phyloP scores from a whole-genome alignment of 371 early-diverging fungal species.

The Rhizomucor pusillus region DNA sequence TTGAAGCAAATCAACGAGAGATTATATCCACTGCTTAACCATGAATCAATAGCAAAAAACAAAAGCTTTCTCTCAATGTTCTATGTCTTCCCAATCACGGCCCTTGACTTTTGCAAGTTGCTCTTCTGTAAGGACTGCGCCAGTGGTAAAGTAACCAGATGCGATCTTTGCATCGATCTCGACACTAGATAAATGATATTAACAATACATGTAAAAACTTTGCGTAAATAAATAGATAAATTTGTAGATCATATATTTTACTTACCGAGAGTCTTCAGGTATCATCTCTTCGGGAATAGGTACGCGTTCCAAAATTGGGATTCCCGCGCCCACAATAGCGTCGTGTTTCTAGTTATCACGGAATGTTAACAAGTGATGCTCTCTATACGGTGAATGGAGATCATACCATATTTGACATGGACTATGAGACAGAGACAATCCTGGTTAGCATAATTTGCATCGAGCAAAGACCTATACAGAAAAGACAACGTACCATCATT shows the following conservation, averaged over 20 bases:
- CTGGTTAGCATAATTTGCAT: background rate
- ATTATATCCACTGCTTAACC: background rate
- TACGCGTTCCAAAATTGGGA: conserved; percentile 86
- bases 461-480: background rate
- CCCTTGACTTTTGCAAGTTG: conserved; percentile 72
- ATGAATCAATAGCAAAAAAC: background rate
- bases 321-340: conserved; percentile 90
- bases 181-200: conserved; percentile 48
- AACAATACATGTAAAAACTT: background rate
- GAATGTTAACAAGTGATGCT: background rate
- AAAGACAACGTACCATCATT: conserved; percentile 62
- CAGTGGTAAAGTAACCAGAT: conserved; percentile 87
- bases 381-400: background rate
- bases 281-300: conserved; percentile 89
- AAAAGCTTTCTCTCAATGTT: conserved; percentile 35
- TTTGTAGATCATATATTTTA: background rate
- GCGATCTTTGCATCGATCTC: conserved; percentile 98
- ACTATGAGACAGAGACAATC: conserved; percentile 28
- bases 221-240: conserved; percentile 1
- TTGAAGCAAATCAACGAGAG: background rate
- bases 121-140: conserved; percentile 53
- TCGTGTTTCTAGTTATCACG: conserved; percentile 75
- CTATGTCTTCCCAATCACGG: conserved; percentile 81
- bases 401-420: conserved; percentile 81
- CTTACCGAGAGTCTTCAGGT: conserved; percentile 81